A percentile compares a stretch with the other conserved stretches of the same genome.
These are phyloP conservation scores for Ascomycota sp. DNA, from an alignment of 2,329 filamentous ascomycete species.

Conservation along the genomic window DNA sequence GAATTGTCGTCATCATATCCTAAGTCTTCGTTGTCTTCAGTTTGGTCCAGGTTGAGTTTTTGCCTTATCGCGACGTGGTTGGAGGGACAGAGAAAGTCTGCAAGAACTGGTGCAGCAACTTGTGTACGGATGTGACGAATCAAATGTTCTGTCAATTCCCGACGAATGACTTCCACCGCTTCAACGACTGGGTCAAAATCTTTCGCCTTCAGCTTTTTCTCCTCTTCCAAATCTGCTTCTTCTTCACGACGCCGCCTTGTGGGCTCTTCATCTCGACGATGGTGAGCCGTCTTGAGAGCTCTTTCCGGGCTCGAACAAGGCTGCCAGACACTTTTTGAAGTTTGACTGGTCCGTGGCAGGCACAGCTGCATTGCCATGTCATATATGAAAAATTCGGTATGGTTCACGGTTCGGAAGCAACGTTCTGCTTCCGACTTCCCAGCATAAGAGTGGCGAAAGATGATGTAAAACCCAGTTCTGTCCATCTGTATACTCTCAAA, in stretches of 20 bases:
- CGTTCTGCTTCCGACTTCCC: slow-evolving; percentile 63
- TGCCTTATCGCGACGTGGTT: slow-evolving; percentile 61
- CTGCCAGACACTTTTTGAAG: slow-evolving; percentile 8
- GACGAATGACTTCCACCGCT: slow-evolving; percentile 54
- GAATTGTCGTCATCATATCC: slow-evolving; percentile 35
- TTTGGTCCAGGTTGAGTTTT: slow-evolving; percentile 54
- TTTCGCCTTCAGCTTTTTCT: slow-evolving; percentile 68
- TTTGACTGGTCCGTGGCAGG: slow-evolving; percentile 10
- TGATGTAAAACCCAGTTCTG: slow-evolving; percentile 67
- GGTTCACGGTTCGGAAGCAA: slow-evolving; percentile 59
- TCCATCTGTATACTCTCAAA: slow-evolving; percentile 70
- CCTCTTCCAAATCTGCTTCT: slow-evolving; percentile 65
- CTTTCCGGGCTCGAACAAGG: slow-evolving; percentile 15
- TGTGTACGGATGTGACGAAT: slow-evolving; percentile 75
- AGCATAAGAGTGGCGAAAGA: slow-evolving; percentile 58
- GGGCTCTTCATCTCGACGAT: slow-evolving; percentile 38
- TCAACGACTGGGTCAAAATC: slow-evolving; percentile 79
- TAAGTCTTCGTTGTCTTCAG: slow-evolving; percentile 29
- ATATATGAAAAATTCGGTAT: slow-evolving; percentile 75
- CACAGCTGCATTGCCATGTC: slow-evolving; percentile 70
- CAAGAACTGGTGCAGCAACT: slow-evolving; percentile 59
- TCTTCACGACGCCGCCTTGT: slow-evolving; percentile 47
- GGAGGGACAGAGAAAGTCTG: slow-evolving; percentile 60
- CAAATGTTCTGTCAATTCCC: slow-evolving; percentile 67
- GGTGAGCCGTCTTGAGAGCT: slow-evolving; percentile 6